Evolutionary conservation across 202 grass and related monocot species (phyloP).

Genomic region (Bolboschoenoplectus hybrid): DNA sequence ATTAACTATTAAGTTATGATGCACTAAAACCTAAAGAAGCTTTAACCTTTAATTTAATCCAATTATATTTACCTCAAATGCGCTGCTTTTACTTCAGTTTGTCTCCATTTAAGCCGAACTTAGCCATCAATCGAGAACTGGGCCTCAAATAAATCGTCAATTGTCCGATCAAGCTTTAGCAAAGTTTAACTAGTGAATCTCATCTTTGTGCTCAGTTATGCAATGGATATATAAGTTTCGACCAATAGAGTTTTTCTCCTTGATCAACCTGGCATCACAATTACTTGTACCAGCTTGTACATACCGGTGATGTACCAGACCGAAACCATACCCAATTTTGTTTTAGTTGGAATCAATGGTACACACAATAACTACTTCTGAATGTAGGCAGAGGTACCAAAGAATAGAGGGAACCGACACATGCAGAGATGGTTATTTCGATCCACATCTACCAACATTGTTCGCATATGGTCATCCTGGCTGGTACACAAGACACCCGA

Average conservation of each 20-base stretch:
- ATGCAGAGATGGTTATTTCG: constrained; percentile 78
- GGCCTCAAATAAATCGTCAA: neutral
- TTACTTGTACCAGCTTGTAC: neutral
- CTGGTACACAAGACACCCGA: constrained; percentile 68
- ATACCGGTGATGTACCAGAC: neutral
- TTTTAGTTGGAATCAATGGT: neutral
- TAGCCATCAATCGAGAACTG: neutral
- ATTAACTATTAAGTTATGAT: neutral
- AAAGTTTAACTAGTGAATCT: neutral
- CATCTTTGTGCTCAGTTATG: neutral
- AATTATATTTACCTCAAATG: neutral
- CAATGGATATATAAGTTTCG: neutral
- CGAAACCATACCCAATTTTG: neutral
- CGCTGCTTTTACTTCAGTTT: neutral
- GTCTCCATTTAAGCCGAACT: neutral
- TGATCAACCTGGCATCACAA: neutral
- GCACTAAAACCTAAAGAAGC: neutral
- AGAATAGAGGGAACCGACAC: constrained; percentile 66
- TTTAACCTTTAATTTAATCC: neutral
- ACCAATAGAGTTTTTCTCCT: neutral
- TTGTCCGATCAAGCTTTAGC: neutral
- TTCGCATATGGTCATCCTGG: constrained; percentile 94
- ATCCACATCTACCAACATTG: constrained; percentile 72
- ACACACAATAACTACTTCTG: constrained; percentile 10
- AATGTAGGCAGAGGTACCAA: constrained; percentile 71